Conservation (phyloP, 2,329 filamentous ascomycete species). For the Paecilomyces fulvus region DNA sequence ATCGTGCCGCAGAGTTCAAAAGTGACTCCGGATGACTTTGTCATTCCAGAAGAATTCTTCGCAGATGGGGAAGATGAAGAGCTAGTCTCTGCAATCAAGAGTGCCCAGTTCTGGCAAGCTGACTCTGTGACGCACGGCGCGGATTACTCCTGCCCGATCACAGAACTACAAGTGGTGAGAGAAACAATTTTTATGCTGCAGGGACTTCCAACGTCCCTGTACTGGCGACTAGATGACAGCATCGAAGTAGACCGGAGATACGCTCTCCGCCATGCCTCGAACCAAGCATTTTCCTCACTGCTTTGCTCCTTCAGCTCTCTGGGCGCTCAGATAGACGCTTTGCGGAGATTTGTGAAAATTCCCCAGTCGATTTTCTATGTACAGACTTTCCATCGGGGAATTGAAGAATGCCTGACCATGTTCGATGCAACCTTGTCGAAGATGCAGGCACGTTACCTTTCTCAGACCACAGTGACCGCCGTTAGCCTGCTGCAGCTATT, state of each 20-base stretch:
- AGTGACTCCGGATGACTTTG: conserved; percentile 22
- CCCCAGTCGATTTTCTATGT: conserved; percentile 50
- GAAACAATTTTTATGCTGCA: conserved; percentile 81
- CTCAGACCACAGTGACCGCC: conserved; percentile 44
- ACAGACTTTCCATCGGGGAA: conserved; percentile 61
- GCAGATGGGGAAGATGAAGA: conserved; percentile 20
- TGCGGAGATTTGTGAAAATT: conserved; percentile 42
- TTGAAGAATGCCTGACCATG: conserved; percentile 47
- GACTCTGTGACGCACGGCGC: conserved; percentile 7
- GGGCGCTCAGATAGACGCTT: conserved; percentile 38
- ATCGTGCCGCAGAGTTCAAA: conserved; percentile 18
- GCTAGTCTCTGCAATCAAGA: conserved; percentile 32
- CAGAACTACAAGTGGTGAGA: conserved; percentile 65
- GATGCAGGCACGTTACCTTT: conserved; percentile 54
- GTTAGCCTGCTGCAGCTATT: conserved; percentile 61
- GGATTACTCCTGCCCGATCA: conserved; percentile 35
- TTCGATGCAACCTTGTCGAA: conserved; percentile 53
- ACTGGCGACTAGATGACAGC: conserved; percentile 34
- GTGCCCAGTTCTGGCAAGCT: conserved; percentile 42
- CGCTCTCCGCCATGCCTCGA: conserved; percentile 25
- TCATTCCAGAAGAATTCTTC: conserved; percentile 25
- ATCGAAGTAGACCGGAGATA: conserved; percentile 33
- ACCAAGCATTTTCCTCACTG: conserved; percentile 20
- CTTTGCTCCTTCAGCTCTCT: conserved; percentile 38
- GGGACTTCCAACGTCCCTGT: conserved; percentile 68